phyloP scores from a whole-genome alignment of 1,284 basidiomycete genomes.

The Thecaphora thlaspeos region DNA sequence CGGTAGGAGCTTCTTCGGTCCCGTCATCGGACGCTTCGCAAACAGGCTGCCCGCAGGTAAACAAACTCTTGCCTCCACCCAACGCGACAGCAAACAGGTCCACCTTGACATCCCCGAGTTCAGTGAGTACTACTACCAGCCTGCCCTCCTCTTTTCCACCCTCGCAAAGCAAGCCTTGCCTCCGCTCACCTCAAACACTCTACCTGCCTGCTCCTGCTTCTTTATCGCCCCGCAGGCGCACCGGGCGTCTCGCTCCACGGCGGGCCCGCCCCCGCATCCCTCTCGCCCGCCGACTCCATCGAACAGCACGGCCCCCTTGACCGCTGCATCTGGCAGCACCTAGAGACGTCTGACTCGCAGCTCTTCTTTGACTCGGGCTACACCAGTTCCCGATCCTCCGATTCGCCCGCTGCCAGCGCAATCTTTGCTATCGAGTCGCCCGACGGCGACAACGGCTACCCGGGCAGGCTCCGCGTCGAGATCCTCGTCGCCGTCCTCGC shows the following conservation, averaged over 20 bases:
- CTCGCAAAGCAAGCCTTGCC: no score
- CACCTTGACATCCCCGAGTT: slow-evolving; percentile 30
- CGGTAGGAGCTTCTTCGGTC: slow-evolving; percentile 46
- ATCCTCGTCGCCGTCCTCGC: slow-evolving; percentile 32
- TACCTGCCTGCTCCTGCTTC: no score
- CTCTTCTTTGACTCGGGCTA: slow-evolving; percentile 22
- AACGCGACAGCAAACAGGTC: slow-evolving; percentile 12
- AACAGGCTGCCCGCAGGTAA: slow-evolving; percentile 50
- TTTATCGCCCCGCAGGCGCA: slow-evolving; percentile 6
- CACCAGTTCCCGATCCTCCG: slow-evolving; percentile 14
- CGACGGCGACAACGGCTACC: slow-evolving; percentile 46
- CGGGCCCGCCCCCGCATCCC: slow-evolving; percentile 30
- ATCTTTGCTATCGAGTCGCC: slow-evolving; percentile 42
- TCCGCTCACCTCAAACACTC: no score
- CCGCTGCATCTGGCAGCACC: slow-evolving; percentile 36
- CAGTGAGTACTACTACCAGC: slow-evolving; percentile 18
- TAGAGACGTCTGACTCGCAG: slow-evolving; percentile 23
- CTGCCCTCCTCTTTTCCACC: no score
- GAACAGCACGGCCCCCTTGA: slow-evolving; percentile 48
- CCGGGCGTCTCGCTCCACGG: slow-evolving; percentile 47
- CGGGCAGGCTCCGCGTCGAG: slow-evolving; percentile 45
- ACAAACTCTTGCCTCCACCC: slow-evolving; percentile 15
- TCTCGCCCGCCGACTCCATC: slow-evolving; percentile 13
- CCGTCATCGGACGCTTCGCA: slow-evolving; percentile 50
- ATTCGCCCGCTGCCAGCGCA: slow-evolving; percentile 8